phyloP scores from a whole-genome alignment of 1,139 yeast species.

The Pichia sp. region DNA sequence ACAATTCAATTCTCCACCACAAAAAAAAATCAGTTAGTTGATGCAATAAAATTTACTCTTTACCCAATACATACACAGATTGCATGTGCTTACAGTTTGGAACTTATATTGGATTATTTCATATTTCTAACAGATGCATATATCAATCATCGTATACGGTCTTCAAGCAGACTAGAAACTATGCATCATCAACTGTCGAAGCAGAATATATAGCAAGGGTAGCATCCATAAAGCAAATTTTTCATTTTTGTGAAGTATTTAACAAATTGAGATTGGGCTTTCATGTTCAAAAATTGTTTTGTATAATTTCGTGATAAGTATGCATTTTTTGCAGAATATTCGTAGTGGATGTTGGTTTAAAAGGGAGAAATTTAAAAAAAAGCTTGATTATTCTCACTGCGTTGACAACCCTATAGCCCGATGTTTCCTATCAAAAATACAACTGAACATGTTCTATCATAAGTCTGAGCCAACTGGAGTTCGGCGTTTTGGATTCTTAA shows the following conservation, averaged over 20 bases:
- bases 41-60: not conserved
- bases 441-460: no score
- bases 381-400: no score
- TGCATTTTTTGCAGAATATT: no score
- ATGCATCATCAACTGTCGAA: not conserved
- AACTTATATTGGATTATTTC: no score
- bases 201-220: not conserved
- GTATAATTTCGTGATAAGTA: not conserved
- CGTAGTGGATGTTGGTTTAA: no score
- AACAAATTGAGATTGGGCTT: not conserved
- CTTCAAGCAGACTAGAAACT: not conserved
- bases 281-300: not conserved
- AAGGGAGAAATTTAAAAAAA: no score
- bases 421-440: no score
- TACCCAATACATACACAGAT: not conserved
- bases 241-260: slow-evolving; percentile 1
- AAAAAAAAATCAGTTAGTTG: not conserved
- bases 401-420: no score
- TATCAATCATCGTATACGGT: not conserved
- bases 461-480: no score
- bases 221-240: not conserved
- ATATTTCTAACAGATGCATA: not conserved
- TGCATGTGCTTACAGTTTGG: no score
- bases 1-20: not conserved
- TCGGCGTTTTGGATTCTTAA: no score